Evolutionary conservation across 257 asterid genomes (phyloP).

Genomic region (Anisodus tanguticus): DNA sequence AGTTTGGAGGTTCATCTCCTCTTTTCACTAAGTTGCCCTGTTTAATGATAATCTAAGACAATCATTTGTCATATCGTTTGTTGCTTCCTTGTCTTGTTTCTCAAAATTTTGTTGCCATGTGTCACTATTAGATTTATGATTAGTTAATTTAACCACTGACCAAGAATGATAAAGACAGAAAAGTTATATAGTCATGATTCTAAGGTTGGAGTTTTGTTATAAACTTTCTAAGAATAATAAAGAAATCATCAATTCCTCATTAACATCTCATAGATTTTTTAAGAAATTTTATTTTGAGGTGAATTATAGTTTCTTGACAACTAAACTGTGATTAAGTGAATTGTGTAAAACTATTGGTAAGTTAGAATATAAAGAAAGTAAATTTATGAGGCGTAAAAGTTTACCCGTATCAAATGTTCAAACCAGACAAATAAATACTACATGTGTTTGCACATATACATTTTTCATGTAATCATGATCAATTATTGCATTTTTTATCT

Average conservation of each 20-base stretch:
- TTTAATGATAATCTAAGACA: conserved; percentile 27
- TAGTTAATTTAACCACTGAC: conserved; percentile 15
- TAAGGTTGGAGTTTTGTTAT: neutral
- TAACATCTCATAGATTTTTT: neutral
- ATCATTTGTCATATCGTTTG: conserved; percentile 23
- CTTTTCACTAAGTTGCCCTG: conserved; percentile 28
- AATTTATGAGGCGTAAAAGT: no score
- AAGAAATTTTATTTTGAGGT: no score
- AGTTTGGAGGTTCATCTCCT: neutral
- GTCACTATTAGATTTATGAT: neutral
- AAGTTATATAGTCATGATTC: neutral
- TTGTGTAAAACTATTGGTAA: no score
- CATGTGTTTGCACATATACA: no score
- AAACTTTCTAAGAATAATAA: neutral
- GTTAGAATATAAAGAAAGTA: no score
- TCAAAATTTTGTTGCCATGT: conserved; percentile 23
- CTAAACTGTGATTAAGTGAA: neutral
- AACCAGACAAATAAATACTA: no score
- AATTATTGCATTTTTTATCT: no score
- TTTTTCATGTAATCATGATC: no score
- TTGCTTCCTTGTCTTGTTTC: conserved; percentile 33
- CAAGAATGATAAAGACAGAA: conserved; percentile 2
- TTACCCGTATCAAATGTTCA: no score
- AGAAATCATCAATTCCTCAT: neutral
- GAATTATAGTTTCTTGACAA: neutral